Evolutionary conservation across 106 monocot genomes (phyloP), one percentile per base, ranked within the genome.

Genomic region (Iris macrosiphon): DNA sequence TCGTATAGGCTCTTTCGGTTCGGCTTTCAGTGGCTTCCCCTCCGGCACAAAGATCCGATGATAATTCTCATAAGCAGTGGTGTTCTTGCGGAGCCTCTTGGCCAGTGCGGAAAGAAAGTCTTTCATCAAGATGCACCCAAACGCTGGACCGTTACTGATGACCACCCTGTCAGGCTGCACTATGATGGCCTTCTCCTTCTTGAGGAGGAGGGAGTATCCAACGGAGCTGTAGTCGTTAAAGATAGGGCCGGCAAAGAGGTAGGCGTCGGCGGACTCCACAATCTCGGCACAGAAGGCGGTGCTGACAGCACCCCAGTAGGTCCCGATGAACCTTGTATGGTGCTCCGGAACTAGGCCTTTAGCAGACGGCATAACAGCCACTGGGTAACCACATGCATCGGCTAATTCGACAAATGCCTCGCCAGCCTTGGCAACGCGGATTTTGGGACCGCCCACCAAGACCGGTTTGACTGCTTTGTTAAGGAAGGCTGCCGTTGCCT

Each of bases 181-280:
- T 6, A 63, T 40, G 17, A 63, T 52, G 14, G 63, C 39, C 28
- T 63, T 63, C 39, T 63, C 63, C 48, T 63, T 52, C 38, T 63
- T 63, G 23, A 63, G 27, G 13, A 63, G 63, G 12, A 63, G 52
- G n/a, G 63, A 63, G 50, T 63, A 63, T 0, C 63, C 63, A 4
- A 63, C 63, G 25, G 63, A 63, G 63, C 63, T 63, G 63, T 63
- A 63, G 52, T 63, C 63, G 21, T 63, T 63, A 11, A 63, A 63
- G 14, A 63, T 63, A 1, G 63, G 63, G 10, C 63, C 63, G 0
- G 51, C 63, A 11, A 63, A 63, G 16, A 63, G 28, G 50, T 63
- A 63, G 34, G 63, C 63, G 18, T 63, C 63, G 27, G 63, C 63
- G 8, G 63, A 63, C 29, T 63, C 63, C 0, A 63, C 63, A 11